A percentile compares a stretch with the other conserved stretches of the same genome.
Evolutionary conservation across 225 moss, liverwort and hornwort genomes (phyloP).

Genomic region (Anthoceros angustus): DNA sequence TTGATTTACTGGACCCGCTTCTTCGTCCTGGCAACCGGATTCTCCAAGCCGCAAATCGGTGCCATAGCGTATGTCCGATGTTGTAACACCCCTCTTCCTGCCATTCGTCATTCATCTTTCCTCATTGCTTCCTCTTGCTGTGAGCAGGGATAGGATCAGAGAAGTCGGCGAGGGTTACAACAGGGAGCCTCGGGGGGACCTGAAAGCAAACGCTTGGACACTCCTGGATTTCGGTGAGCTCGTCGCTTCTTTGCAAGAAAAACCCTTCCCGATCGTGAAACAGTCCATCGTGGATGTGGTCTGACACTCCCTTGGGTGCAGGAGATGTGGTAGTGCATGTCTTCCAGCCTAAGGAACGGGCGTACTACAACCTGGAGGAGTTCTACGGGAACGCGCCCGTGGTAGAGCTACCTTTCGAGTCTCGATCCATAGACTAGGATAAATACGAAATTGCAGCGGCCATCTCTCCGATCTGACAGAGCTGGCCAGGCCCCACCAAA

Average conservation of each 20-base stretch:
- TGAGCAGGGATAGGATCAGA: constrained; percentile 50
- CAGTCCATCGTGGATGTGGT: background rate
- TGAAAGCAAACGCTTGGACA: constrained; percentile 71
- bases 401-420: constrained; percentile 55
- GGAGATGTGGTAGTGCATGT: constrained; percentile 81
- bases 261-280: background rate
- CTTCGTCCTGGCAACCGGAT: constrained; percentile 78
- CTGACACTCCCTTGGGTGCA: constrained; percentile 10
- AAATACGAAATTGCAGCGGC: background rate
- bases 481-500: too few species aligned
- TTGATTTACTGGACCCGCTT: constrained; percentile 91
- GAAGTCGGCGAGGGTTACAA: constrained; percentile 55
- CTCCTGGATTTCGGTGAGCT: constrained; percentile 57
- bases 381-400: constrained; percentile 72
- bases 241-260: background rate
- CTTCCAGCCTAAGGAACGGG: constrained; percentile 74
- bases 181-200: constrained; percentile 43
- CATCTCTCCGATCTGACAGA: too few species aligned
- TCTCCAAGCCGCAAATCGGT: constrained; percentile 76
- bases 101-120: background rate
- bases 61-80: constrained; percentile 48
- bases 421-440: constrained; percentile 19
- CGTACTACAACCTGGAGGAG: constrained; percentile 70
- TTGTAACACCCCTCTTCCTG: background rate
- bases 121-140: background rate